Conservation (phyloP, 140 eudicot genomes). For the Cichorium intybus region DNA sequence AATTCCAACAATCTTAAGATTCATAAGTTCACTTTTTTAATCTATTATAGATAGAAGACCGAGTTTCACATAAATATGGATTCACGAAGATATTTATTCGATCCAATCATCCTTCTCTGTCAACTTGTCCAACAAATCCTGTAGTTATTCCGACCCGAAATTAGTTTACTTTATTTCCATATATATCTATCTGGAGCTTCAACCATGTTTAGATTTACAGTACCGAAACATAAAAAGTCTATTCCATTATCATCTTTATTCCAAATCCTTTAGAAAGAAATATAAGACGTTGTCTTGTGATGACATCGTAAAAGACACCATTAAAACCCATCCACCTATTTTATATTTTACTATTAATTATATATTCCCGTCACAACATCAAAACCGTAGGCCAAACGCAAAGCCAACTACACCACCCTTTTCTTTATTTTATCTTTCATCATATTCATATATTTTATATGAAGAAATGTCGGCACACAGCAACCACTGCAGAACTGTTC, state of each 20-base stretch:
- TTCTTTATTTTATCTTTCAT: constrained; percentile 8
- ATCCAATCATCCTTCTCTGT: no score
- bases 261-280: background rate
- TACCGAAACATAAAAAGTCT: background rate
- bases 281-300: constrained; percentile 9
- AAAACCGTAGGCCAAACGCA: constrained; percentile 44
- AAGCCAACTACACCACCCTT: constrained; percentile 41
- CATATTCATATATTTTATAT: background rate
- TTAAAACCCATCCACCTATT: constrained; percentile 28
- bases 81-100: no score
- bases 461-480: constrained; percentile 29
- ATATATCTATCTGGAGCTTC: no score
- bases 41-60: no score
- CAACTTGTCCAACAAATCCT: no score
- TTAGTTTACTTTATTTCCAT: no score
- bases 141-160: no score
- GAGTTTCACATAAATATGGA: no score
- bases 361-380: constrained; percentile 22
- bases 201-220: no score
- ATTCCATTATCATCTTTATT: background rate
- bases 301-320: constrained; percentile 29
- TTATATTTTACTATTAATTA: background rate
- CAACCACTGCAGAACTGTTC: constrained; percentile 11
- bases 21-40: no score
- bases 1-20: no score